Conservation (phyloP, 1,284 basidiomycete genomes). For the Trichosporon ovoides region DNA sequence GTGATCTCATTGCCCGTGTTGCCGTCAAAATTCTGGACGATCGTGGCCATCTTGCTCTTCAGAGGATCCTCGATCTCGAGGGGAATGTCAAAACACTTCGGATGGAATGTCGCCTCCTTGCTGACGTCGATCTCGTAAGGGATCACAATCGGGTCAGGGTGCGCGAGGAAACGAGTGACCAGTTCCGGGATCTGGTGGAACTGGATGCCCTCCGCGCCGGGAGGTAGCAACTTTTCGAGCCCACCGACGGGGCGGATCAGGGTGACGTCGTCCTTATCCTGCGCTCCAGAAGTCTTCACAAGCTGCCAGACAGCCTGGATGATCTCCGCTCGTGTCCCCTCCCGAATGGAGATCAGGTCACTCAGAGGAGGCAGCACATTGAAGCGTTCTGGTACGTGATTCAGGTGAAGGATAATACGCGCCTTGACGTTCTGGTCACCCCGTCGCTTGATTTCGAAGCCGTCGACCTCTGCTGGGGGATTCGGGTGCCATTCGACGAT, state of each 20-base stretch:
- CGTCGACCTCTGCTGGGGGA: conserved; percentile 66
- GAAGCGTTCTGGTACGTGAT: conserved; percentile 81
- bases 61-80: conserved; percentile 81
- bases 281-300: conserved; percentile 77
- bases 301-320: conserved; percentile 88
- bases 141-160: conserved; percentile 79
- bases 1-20: conserved; percentile 61
- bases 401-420: conserved; percentile 73
- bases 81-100: conserved; percentile 78
- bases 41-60: conserved; percentile 68
- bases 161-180: conserved; percentile 70
- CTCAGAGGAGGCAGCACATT: conserved; percentile 74
- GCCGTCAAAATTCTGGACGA: conserved; percentile 66
- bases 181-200: conserved; percentile 84
- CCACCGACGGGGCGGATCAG: conserved; percentile 70
- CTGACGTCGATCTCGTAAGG: conserved; percentile 56
- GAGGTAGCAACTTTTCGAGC: conserved; percentile 54
- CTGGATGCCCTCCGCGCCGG: conserved; percentile 59
- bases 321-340: conserved; percentile 77
- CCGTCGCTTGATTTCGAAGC: conserved; percentile 78
- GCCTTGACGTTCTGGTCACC: conserved; percentile 73
- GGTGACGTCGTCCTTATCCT: conserved; percentile 83
- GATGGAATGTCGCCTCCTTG: conserved; percentile 42
- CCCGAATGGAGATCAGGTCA: conserved; percentile 69
- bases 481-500: conserved; percentile 54